Evolutionary conservation across 2,329 filamentous ascomycete genomes (phyloP), one percentile per base, ranked within the genome.

Genomic region (Passalora sequoiae): DNA sequence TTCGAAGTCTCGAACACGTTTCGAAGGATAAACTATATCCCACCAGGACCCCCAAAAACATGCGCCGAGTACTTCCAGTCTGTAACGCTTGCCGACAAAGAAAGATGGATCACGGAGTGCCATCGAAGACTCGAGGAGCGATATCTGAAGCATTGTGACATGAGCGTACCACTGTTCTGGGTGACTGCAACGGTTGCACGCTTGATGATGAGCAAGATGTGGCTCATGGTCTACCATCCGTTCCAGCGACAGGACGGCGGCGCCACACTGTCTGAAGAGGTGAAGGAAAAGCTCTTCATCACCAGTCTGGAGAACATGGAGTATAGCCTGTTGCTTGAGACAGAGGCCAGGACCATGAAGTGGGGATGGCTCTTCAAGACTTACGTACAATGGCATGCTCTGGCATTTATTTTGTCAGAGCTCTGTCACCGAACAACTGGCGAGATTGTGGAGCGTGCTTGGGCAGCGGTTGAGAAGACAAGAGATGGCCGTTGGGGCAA

Each of bases 161-260:
- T 74, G 51, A 69, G 71, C 0, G 66, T 79, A 1, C 78, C 77
- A 6, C 66, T 86, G 1, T 80, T 80, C 50, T 86, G 83, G 81
- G 76, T 84, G 19, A 77, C 77, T 6, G 80, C 78, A 3, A 84
- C 83, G 20, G 72, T 86, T 17, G 75, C 79, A 3, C 77, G 84
- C 7, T 71, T 91, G 22, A 80, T 89, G 49, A 77, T 89, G 66
- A 81, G 81, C 40, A 91, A 89, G 65, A 80, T 89, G 70, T 86
- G 82, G 68, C 72, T 92, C 25, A 75, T 89, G 47, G 75, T 87
- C 2, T 85, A 91, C 57, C 81, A 91, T 54, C 84, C 85, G 0
- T 74, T 83, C 56, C 78, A 84, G 22, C 76, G 80, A 39, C 73
- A 74, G 24, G 75, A 79, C 19, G 71, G 74, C 7, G 73, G 72